phyloP scores from a whole-genome alignment of 2,329 filamentous ascomycete species.

The Cordyceps tenuipes region DNA sequence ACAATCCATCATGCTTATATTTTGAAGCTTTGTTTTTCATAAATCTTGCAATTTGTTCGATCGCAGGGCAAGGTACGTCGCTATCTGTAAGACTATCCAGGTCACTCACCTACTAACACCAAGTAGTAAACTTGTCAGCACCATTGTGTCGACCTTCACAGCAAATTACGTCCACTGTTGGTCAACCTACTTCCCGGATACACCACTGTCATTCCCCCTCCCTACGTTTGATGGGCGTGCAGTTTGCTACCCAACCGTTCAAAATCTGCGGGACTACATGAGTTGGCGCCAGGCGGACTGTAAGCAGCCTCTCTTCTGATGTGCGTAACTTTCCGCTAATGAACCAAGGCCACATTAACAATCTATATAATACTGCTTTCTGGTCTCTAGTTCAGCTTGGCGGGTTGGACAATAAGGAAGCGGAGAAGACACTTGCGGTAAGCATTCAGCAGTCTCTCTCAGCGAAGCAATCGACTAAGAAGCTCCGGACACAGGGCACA shows the following conservation, averaged over 20 bases:
- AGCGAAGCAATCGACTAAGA: conserved; percentile 15
- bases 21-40: conserved; percentile 73
- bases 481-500: conserved; percentile 52
- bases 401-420: conserved; percentile 65
- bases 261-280: conserved; percentile 87
- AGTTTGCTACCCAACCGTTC: conserved; percentile 76
- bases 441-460: conserved; percentile 15
- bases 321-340: background rate
- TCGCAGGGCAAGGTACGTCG: conserved; percentile 63
- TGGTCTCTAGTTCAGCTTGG: conserved; percentile 80
- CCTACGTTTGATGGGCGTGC: conserved; percentile 91
- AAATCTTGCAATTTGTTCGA: conserved; percentile 79
- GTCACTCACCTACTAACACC: conserved; percentile 5
- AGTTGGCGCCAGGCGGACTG: conserved; percentile 97
- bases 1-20: background rate
- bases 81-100: background rate
- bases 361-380: conserved; percentile 95
- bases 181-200: conserved; percentile 66
- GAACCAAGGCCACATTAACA: conserved; percentile 80
- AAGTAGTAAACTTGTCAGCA: conserved; percentile 79
- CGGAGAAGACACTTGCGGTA: conserved; percentile 72
- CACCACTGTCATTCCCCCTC: conserved; percentile 60
- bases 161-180: conserved; percentile 82
- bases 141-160: conserved; percentile 87
- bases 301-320: conserved; percentile 34